phyloP scores from a whole-genome alignment of 306 rosid species.

The Trifolium fragiferum region DNA sequence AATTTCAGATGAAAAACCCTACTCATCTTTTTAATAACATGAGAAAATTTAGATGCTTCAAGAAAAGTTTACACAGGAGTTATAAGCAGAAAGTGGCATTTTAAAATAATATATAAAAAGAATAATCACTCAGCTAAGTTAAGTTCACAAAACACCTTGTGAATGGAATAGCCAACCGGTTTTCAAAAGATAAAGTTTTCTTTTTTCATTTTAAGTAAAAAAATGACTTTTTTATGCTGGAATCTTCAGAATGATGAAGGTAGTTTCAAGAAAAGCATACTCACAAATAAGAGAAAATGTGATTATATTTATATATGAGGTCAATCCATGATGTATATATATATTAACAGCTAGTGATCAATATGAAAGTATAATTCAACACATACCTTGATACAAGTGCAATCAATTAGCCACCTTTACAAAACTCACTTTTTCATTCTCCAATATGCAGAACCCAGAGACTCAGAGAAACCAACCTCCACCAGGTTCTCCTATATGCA shows the following conservation, averaged over 20 bases:
- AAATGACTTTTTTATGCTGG: background rate
- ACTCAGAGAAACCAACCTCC: constrained; percentile 60
- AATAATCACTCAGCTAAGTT: constrained; percentile 27
- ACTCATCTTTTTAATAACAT: constrained; percentile 16
- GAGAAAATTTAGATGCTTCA: background rate
- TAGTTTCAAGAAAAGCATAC: constrained; percentile 24
- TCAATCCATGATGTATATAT: constrained; percentile 13
- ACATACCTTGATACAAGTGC: constrained; percentile 19
- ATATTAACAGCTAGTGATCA: constrained; percentile 26
- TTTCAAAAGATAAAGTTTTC: constrained; percentile 22
- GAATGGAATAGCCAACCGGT: constrained; percentile 39
- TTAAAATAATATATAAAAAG: constrained; percentile 10
- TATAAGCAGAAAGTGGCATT: constrained; percentile 20
- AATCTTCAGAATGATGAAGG: constrained; percentile 19
- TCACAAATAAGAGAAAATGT: background rate
- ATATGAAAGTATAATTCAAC: constrained; percentile 12
- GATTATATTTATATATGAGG: background rate
- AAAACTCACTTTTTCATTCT: constrained; percentile 26
- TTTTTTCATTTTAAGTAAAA: background rate
- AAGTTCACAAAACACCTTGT: constrained; percentile 28
- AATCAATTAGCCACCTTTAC: background rate
- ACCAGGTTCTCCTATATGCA: constrained; percentile 47
- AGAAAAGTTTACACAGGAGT: constrained; percentile 22
- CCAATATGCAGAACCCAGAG: constrained; percentile 60
- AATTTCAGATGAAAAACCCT: background rate